Percentiles rank a stretch among this genome's conserved stretches.
These are phyloP conservation scores for Choiromyces venosus DNA, from an alignment of 495 filamentous ascomycete species.

Conservation along the genomic window DNA sequence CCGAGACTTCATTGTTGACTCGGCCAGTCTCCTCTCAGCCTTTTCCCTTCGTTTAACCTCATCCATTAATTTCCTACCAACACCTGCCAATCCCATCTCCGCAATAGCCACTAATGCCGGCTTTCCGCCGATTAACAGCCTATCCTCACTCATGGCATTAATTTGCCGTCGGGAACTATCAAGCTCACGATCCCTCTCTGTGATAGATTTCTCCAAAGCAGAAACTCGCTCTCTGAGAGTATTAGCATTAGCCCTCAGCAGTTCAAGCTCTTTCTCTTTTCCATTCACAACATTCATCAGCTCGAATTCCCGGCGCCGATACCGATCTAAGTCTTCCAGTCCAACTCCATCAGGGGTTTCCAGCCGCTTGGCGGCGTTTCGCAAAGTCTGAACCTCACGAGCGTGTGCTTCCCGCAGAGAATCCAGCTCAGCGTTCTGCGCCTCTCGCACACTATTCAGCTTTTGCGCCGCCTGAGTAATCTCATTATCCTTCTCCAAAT, in stretches of 20 bases:
- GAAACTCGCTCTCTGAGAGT: constrained; percentile 17
- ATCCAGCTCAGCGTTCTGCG: constrained; percentile 8
- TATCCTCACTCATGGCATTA: constrained; percentile 13
- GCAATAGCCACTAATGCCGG: constrained; percentile 11
- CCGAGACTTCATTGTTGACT: constrained; percentile 14
- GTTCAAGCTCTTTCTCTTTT: constrained; percentile 39
- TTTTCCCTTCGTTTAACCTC: constrained; percentile 26
- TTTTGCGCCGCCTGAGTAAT: constrained; percentile 1
- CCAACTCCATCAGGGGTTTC: neutral
- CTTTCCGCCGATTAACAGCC: constrained; percentile 11
- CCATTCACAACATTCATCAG: constrained; percentile 26
- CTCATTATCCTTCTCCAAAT: constrained; percentile 5
- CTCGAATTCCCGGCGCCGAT: constrained; percentile 22
- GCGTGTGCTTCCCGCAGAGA: constrained; percentile 11
- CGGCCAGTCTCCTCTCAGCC: constrained; percentile 25
- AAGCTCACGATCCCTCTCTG: constrained; percentile 33
- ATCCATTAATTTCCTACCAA: constrained; percentile 25
- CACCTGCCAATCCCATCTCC: constrained; percentile 30
- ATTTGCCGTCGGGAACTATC: constrained; percentile 21
- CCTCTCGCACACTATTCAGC: constrained; percentile 9
- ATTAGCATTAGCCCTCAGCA: constrained; percentile 27
- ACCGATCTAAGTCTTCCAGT: constrained; percentile 6
- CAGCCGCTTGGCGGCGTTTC: constrained; percentile 6
- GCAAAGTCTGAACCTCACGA: constrained; percentile 20
- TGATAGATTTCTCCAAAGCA: constrained; percentile 23